These are phyloP conservation scores for Austroboletus festivus DNA, from an alignment of 768 basidiomycete species.

Conservation along the genomic window DNA sequence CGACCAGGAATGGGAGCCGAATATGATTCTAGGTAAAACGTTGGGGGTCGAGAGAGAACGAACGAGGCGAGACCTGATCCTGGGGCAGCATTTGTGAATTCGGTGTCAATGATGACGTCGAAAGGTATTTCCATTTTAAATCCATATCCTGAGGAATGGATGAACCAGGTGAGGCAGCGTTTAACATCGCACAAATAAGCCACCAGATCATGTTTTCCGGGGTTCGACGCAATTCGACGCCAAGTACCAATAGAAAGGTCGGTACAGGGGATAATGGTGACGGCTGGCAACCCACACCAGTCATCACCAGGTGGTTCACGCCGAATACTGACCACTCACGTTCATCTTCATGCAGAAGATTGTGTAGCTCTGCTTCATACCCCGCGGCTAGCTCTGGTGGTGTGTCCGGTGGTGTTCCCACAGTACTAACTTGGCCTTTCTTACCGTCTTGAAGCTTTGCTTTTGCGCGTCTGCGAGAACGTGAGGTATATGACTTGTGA, in stretches of 20 bases:
- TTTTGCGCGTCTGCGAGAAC: constrained; percentile 66
- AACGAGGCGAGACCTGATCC: constrained; percentile 61
- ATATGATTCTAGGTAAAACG: constrained; percentile 62
- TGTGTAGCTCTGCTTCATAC: constrained; percentile 58
- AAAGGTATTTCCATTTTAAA: constrained; percentile 88
- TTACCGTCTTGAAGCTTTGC: constrained; percentile 70
- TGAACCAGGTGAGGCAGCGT: constrained; percentile 74
- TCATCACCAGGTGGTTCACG: not conserved
- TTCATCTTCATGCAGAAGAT: constrained; percentile 71
- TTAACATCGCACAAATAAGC: constrained; percentile 71
- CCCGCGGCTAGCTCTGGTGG: constrained; percentile 51
- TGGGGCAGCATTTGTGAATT: constrained; percentile 52
- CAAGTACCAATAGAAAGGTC: constrained; percentile 75
- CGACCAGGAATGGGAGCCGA: constrained; percentile 27
- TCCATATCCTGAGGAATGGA: constrained; percentile 64
- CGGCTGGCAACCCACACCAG: constrained; percentile 40
- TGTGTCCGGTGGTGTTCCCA: constrained; percentile 42
- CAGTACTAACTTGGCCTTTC: constrained; percentile 35
- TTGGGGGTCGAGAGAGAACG: constrained; percentile 61
- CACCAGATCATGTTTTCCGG: constrained; percentile 61
- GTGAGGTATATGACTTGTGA: not conserved
- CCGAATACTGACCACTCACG: constrained; percentile 44
- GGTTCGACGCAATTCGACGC: constrained; percentile 63
- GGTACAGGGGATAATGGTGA: constrained; percentile 73
- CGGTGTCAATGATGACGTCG: constrained; percentile 53